Evolutionary conservation across 495 filamentous ascomycete species (phyloP).

Genomic region (Daldinia loculata): DNA sequence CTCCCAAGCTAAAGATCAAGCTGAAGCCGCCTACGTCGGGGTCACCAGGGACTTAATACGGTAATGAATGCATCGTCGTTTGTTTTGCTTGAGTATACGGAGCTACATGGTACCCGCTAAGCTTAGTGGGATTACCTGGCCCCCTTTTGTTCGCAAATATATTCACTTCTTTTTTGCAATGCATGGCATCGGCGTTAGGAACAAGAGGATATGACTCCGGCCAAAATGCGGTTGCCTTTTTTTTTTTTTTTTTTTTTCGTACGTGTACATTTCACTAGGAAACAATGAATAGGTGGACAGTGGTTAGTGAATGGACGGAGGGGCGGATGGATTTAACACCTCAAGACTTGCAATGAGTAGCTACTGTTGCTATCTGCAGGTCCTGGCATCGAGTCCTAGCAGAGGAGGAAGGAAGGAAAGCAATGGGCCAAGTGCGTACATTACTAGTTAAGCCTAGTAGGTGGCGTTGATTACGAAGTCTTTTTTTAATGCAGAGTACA

Average conservation of each 20-base stretch:
- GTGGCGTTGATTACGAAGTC: background rate
- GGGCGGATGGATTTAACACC: background rate
- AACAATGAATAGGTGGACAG: background rate
- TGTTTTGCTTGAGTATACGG: background rate
- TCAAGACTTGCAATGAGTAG: background rate
- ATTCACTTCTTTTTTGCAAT: conserved; percentile 11
- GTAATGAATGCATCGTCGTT: background rate
- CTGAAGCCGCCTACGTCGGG: conserved; percentile 41
- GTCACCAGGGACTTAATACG: background rate
- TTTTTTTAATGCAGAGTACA: background rate
- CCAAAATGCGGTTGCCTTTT: background rate
- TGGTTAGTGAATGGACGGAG: background rate
- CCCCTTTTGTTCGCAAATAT: conserved; percentile 2
- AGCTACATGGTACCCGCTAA: background rate
- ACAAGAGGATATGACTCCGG: conserved; percentile 11
- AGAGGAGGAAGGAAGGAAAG: background rate
- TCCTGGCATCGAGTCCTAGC: background rate
- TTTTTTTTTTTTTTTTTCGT: background rate
- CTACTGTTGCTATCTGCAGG: background rate
- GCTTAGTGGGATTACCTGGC: background rate
- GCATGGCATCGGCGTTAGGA: conserved; percentile 25
- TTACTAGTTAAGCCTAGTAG: background rate
- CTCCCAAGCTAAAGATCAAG: conserved; percentile 52
- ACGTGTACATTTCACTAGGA: background rate
- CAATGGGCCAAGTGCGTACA: background rate